phyloP scores from a whole-genome alignment of 345 rosid genomes.

The Eutrema japonicum region DNA sequence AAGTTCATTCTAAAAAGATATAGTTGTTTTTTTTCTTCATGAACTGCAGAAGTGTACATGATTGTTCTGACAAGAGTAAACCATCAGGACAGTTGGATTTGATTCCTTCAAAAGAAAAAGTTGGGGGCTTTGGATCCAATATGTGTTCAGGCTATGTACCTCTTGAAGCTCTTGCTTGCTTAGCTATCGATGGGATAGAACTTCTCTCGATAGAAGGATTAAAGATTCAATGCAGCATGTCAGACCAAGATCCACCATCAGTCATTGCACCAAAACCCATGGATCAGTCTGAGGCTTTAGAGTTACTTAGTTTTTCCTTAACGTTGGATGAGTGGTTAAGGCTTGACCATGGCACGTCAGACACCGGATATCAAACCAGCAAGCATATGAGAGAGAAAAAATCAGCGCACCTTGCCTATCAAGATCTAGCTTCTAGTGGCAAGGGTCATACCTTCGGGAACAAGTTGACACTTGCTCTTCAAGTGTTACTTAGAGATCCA shows the following conservation, averaged over 20 bases:
- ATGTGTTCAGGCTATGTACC: constrained; percentile 39
- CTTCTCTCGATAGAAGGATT: constrained; percentile 64
- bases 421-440: constrained; percentile 38
- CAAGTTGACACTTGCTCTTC: constrained; percentile 58
- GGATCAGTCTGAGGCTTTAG: constrained; percentile 40
- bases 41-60: constrained; percentile 24
- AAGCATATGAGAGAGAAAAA: constrained; percentile 39
- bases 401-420: constrained; percentile 27
- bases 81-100: constrained; percentile 22
- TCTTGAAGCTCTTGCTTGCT: constrained; percentile 48
- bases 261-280: constrained; percentile 42
- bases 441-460: constrained; percentile 47
- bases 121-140: constrained; percentile 31
- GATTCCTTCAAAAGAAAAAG: constrained; percentile 12
- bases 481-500: constrained; percentile 74
- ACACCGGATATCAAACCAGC: constrained; percentile 46
- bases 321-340: constrained; percentile 69
- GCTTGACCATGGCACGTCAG: constrained; percentile 50
- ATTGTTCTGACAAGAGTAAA: constrained; percentile 26
- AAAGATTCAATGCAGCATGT: constrained; percentile 69
- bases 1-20: background rate
- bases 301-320: constrained; percentile 53
- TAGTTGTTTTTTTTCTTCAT: background rate
- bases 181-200: constrained; percentile 59
- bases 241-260: constrained; percentile 61